A percentile compares a stretch with the other conserved stretches of the same genome.
These are phyloP conservation scores for Wickerhamomyces chambardii DNA, from an alignment of 805 yeast species.

Conservation along the genomic window DNA sequence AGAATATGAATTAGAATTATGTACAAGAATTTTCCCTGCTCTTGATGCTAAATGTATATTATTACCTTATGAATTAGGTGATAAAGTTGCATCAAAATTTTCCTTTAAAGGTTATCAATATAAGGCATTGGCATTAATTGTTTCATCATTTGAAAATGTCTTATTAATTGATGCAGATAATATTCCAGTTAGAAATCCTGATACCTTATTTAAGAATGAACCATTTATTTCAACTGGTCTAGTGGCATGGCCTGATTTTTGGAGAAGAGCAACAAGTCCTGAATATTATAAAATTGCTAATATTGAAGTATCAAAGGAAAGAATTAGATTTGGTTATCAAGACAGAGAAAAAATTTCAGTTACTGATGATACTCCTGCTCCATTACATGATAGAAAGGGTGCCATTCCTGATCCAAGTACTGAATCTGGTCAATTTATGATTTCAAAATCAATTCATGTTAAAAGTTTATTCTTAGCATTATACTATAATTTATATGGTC, in stretches of 20 bases:
- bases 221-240: conserved; percentile 44
- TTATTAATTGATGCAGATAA: conserved; percentile 66
- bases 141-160: conserved; percentile 69
- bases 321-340: conserved; percentile 28
- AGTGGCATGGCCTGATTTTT: conserved; percentile 79
- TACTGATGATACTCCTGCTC: conserved; percentile 18
- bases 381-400: conserved; percentile 52
- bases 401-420: conserved; percentile 54
- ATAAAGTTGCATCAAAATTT: conserved; percentile 38
- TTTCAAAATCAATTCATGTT: conserved; percentile 46
- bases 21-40: conserved; percentile 51
- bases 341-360: conserved; percentile 24
- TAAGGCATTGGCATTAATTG: conserved; percentile 59
- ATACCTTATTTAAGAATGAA: conserved; percentile 43
- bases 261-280: conserved; percentile 81
- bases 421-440: conserved; percentile 56
- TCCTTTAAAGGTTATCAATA: conserved; percentile 54
- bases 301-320: conserved; percentile 30
- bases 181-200: conserved; percentile 60
- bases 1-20: conserved; percentile 62
- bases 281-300: conserved; percentile 62
- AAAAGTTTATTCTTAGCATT: conserved; percentile 44
- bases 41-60: conserved; percentile 59
- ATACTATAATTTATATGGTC: conserved; percentile 55
- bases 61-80: conserved; percentile 53